Base-by-base conservation (phyloP, 148 eudicot genomes). In the Camellia japonica region DNA sequence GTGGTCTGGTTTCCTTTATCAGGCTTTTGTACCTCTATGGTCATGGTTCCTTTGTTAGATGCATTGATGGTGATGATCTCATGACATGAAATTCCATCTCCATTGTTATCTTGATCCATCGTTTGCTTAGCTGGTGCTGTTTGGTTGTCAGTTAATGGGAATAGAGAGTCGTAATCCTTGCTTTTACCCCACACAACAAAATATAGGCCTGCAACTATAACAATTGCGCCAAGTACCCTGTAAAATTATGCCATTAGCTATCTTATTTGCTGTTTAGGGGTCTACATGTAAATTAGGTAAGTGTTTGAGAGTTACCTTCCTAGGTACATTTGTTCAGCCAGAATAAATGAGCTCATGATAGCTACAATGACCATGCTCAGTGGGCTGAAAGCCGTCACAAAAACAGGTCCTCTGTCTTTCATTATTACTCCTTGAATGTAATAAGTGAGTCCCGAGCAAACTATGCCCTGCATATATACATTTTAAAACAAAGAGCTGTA, bases 371-470 rank as follows among this genome's bases (percentile, higher is more conserved):
- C 87, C 99, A 93, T 96, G 85, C 94, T 82, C 16, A 96, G 81
- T 16, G 99, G 99, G 74, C 83, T 96, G 76, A 96, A 96, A 41
- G 98, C 97, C 2, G 99, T 96, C 14, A 93, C 99, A 59, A 91
- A 96, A 41, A 96, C 99, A 0, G 98, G 99, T 41, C 99, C 99
- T 85, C 93, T 84, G 54, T 88, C 90, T 88, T 87, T 89, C 97
- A 93, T 95, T 47, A 95, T 86, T 15, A 93, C 23, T 76, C 99
- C 99, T 90, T 95, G 99, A 6, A 95, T 87, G 81, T 92, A 95
- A 74, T 91, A 95, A 55, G 90, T 90, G 15, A 95, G 75, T 0
- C 96, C 98, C 0, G 98, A 93, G 79, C 97, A 93, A 38, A 95
- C 82, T 81, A 95, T 81, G 1, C 98, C 99, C 97, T 95, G 88